These are phyloP conservation scores for Lanmaoa pseudosensibilis DNA, from an alignment of 768 basidiomycete species.

Conservation along the genomic window DNA sequence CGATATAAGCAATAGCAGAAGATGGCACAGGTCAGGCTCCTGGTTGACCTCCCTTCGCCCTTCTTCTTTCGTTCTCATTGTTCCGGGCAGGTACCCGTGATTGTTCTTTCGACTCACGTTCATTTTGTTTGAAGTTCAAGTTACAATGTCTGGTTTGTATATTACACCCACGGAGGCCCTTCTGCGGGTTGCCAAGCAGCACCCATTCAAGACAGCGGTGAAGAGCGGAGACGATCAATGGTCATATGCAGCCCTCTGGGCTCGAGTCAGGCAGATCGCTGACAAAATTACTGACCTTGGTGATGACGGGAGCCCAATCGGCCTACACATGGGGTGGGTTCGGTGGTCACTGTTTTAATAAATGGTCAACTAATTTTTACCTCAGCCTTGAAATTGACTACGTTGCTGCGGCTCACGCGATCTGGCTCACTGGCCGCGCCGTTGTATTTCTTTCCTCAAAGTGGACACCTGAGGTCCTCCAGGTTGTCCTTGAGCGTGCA, in stretches of 20 bases:
- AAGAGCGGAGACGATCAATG: conserved; percentile 21
- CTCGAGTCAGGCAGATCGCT: conserved; percentile 29
- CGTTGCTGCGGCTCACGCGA: conserved; percentile 31
- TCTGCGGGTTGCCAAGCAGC: conserved; percentile 29
- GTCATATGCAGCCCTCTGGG: conserved; percentile 35
- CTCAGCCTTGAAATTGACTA: conserved; percentile 32
- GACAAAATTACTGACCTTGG: conserved; percentile 20
- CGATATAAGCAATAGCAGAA: conserved; percentile 8
- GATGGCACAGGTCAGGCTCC: conserved; percentile 13
- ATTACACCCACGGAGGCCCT: conserved; percentile 33
- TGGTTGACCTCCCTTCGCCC: conserved; percentile 23
- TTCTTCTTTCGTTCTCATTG: conserved; percentile 10
- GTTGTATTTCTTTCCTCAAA: conserved; percentile 32
- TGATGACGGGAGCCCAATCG: conserved; percentile 19
- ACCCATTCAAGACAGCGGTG: conserved; percentile 26
- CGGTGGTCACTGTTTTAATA: background rate
- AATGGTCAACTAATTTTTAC: background rate
- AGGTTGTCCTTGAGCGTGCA: conserved; percentile 23
- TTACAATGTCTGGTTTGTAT: conserved; percentile 15
- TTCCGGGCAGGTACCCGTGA: conserved; percentile 21
- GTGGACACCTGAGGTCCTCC: conserved; percentile 30
- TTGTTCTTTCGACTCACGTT: conserved; percentile 3
- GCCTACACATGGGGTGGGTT: conserved; percentile 29
- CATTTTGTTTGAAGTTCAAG: background rate
- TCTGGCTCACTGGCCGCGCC: conserved; percentile 30